These are phyloP conservation scores for Backusella westeae DNA, from an alignment of 192 early-diverging fungal species.

Conservation along the genomic window DNA sequence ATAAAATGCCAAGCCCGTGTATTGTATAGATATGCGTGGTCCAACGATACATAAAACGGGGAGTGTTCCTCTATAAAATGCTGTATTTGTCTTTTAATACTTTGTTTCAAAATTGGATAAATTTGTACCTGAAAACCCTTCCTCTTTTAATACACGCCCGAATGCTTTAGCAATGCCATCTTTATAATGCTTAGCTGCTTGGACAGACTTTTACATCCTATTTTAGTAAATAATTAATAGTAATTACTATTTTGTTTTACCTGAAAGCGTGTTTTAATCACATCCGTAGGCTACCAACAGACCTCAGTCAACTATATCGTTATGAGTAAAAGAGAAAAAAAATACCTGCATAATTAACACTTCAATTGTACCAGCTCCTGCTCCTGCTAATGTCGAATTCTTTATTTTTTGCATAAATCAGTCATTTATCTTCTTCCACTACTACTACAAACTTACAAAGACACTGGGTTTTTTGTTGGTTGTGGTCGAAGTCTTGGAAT, in stretches of 20 bases:
- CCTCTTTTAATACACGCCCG: conserved; percentile 25
- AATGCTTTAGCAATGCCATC: conserved; percentile 36
- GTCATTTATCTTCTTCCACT: background rate
- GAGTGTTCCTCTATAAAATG: conserved; percentile 40
- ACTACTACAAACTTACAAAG: background rate
- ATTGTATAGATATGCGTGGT: conserved; percentile 42
- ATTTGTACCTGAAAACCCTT: conserved; percentile 36
- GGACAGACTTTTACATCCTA: conserved; percentile 25
- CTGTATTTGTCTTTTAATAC: background rate
- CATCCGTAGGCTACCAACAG: conserved; percentile 38
- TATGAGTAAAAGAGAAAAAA: background rate
- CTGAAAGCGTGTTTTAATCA: conserved; percentile 45
- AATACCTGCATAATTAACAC: conserved; percentile 42
- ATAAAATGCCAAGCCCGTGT: conserved; percentile 41
- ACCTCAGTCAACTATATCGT: no score
- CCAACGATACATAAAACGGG: conserved; percentile 44
- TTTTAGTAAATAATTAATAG: background rate
- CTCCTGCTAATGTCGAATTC: conserved; percentile 42
- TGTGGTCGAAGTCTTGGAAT: background rate
- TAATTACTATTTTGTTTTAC: conserved; percentile 7
- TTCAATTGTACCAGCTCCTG: conserved; percentile 40
- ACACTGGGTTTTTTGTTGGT: background rate
- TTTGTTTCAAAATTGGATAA: background rate
- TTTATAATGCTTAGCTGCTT: conserved; percentile 33
- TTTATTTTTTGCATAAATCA: conserved; percentile 1